Percentiles rank a stretch among this genome's conserved stretches.
Evolutionary conservation across 495 filamentous ascomycete species (phyloP).

Genomic region (Daldinia concentrica): DNA sequence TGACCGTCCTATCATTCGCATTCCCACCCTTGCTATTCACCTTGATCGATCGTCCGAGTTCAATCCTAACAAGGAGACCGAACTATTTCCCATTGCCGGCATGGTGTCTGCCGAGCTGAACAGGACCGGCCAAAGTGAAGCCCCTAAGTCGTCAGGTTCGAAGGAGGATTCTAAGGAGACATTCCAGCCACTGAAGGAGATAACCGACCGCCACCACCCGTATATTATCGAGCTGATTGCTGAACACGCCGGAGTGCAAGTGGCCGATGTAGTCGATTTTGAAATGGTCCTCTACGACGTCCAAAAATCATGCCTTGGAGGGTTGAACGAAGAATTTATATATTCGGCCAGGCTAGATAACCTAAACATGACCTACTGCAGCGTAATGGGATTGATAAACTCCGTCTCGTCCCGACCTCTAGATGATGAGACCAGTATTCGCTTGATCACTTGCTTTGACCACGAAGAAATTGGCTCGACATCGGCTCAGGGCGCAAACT

Average conservation of each 20-base stretch:
- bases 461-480: conserved; percentile 96
- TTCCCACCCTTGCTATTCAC: conserved; percentile 94
- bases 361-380: conserved; percentile 92
- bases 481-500: conserved; percentile 92
- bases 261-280: conserved; percentile 85
- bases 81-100: conserved; percentile 92
- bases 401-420: conserved; percentile 69
- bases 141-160: conserved; percentile 46
- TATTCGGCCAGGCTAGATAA: conserved; percentile 95
- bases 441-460: conserved; percentile 91
- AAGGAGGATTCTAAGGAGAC: conserved; percentile 53
- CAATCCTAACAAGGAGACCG: conserved; percentile 94
- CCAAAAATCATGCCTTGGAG: conserved; percentile 87
- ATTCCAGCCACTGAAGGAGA: conserved; percentile 76
- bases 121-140: conserved; percentile 61
- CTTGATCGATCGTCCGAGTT: conserved; percentile 86
- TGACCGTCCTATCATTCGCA: conserved; percentile 87
- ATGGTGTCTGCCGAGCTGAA: conserved; percentile 89
- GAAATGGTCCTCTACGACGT: conserved; percentile 97
- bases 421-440: conserved; percentile 80
- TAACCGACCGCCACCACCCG: conserved; percentile 88
- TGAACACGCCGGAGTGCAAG: conserved; percentile 72
- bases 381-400: conserved; percentile 79
- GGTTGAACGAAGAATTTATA: conserved; percentile 91
- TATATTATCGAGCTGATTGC: conserved; percentile 87